Evolutionary conservation across 805 yeast species (phyloP), one percentile per base, ranked within the genome.

Genomic region (Ogataea methylovora): DNA sequence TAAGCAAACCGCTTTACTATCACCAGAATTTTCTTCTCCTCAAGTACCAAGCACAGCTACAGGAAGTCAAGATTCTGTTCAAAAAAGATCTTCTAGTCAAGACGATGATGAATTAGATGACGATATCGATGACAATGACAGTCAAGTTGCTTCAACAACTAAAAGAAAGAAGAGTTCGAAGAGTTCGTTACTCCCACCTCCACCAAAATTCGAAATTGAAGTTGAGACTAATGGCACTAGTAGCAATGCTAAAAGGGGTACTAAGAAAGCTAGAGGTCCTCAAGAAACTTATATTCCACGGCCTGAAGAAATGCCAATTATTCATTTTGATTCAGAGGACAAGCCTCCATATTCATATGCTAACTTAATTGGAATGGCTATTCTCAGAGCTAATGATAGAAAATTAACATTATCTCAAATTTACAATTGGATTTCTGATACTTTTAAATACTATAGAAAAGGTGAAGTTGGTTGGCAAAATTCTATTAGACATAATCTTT

Each of bases 321-420:
- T 69, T 9, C 42, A 46, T 20, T 77, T 79, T 45, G 75, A 79
- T 8, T 73, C 76, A 18, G 39, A 34, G 16, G 45, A 45, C 3
- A 90, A 92, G 56, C 98, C 98, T 2, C 95, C 95, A 1, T 88
- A 79, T 56, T 85, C 96, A 5, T 90, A 90, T 53, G 98, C 98
- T 4, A 80, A 87, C 34, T 68, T 90, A 39, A 90, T 90, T 42
- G 96, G 95, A 2, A 79, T 90, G 81, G 90, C 97, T 2, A 84
- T 90, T 32, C 63, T 90, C 43, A 74, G 92, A 40, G 77, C 94
- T n/a, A 78, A 79, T 1, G 70, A 65, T 12, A 69, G 81, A 30
- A 79, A 79, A 42, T 67, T 87, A 27, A 83, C 94, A 3, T 60
- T 83, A 34, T 71, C 92, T 0, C 95, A 86, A 50, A 92, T 90